Evolutionary conservation across 2,329 filamentous ascomycete genomes (phyloP), one percentile per base, ranked within the genome.

Genomic region (Colletotrichum chrysophilum): DNA sequence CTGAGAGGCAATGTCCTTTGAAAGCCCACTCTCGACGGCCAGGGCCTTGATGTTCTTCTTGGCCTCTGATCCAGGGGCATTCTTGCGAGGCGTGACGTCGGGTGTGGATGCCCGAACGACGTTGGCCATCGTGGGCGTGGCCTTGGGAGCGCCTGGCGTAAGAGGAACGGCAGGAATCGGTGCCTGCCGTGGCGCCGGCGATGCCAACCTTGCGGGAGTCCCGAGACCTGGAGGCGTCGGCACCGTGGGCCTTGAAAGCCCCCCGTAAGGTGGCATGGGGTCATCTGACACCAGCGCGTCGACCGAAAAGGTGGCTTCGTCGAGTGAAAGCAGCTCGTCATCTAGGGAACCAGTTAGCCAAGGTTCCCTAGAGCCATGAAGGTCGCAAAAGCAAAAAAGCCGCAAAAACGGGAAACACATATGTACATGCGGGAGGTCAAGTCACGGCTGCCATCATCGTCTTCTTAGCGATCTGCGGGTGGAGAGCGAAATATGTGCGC

Each of bases 211-310:
- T 77, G 85, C 84, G 16, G 82, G 82, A 36, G 86, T 78, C 5
- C 84, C 85, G 30, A 88, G 86, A 14, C 89, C 89, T 28, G 89
- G 89, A 38, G 73, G 72, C 24, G 75, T 72, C 30, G 73, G 72
- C 3, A 58, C 68, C 7, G 64, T 65, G 28, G 71, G 38, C 9
- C 60, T 61, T 30, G 60, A 58, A 7, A 70, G 36, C 3, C 66
- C 66, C 8, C 66, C 66, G 12, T 75, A 70, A n/a, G 36, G 55
- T 30, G 74, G 74, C 24, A 75, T 38, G 5, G 82, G 80, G n/a
- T 90, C 85, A 80, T 95, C 93, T 26, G 92, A 91, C 14, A 95
- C 93, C 5, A 95, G 85, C 5, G 92, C 92, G 81, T 94, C 93
- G 55, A 95, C 91, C n/a, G 90, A 92, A 58, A 88, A 87, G 4